phyloP scores from a whole-genome alignment of 1,284 basidiomycete genomes.

The Ustilago shanxiensis region DNA sequence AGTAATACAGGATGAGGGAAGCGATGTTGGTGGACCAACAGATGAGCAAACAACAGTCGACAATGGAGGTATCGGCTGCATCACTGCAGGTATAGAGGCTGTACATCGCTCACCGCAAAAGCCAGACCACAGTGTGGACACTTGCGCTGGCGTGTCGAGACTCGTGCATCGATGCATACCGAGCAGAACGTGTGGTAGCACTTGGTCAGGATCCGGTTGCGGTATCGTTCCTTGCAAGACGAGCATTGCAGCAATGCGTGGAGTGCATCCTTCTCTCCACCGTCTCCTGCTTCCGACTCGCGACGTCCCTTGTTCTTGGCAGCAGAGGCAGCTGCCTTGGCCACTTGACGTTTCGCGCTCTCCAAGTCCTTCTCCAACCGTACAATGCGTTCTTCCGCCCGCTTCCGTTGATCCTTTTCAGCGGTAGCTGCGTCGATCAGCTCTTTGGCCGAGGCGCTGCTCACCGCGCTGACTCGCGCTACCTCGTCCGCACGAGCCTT shows the following conservation, averaged over 20 bases:
- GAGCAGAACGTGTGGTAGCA: conserved; percentile 97
- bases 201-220: conserved; percentile 87
- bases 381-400: conserved; percentile 52
- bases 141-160: conserved; percentile 91
- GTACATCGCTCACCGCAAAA: conserved; percentile 89
- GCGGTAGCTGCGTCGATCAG: conserved; percentile 41
- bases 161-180: conserved; percentile 84
- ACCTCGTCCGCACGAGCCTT: conserved; percentile 46
- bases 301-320: conserved; percentile 62
- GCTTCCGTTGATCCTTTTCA: conserved; percentile 47
- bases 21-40: not conserved
- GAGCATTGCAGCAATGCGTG: conserved; percentile 91
- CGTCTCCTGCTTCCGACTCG: conserved; percentile 40
- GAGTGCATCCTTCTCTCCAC: conserved; percentile 73
- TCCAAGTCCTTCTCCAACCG: conserved; percentile 60
- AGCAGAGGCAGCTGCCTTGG: conserved; percentile 53
- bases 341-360: conserved; percentile 55
- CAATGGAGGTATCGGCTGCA: not conserved
- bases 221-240: conserved; percentile 86
- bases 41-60: conserved; percentile 1
- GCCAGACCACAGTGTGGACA: conserved; percentile 89
- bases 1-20: conserved; percentile 1
- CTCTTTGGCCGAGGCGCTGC: conserved; percentile 57
- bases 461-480: conserved; percentile 27
- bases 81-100: conserved; percentile 78